A percentile compares a stretch with the other conserved stretches of the same genome.
These are phyloP conservation scores for Aspergillus sojae DNA, from an alignment of 2,329 filamentous ascomycete genomes.

Conservation along the genomic window DNA sequence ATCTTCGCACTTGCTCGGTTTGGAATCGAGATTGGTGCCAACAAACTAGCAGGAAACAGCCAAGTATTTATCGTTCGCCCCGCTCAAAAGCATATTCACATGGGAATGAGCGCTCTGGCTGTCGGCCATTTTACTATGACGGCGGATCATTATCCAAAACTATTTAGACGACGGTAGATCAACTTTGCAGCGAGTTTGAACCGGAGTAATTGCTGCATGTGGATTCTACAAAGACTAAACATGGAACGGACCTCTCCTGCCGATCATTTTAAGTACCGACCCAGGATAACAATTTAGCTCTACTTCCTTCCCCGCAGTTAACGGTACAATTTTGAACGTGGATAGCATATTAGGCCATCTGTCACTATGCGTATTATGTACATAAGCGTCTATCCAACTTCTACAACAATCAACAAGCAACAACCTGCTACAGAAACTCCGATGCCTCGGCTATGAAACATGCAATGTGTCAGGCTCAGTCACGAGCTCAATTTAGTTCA, in stretches of 20 bases:
- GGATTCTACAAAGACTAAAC: neutral
- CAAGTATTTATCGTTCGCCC: neutral
- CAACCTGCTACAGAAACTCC: neutral
- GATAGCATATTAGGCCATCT: neutral
- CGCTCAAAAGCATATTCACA: neutral
- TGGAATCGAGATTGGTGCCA: neutral
- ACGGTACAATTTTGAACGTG: neutral
- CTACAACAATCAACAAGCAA: neutral
- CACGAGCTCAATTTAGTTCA: neutral
- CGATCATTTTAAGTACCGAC: neutral
- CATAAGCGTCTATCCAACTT: neutral
- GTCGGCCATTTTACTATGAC: neutral
- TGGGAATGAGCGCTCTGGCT: neutral
- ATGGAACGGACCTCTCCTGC: neutral
- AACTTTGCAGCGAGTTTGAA: neutral
- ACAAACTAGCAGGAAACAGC: neutral
- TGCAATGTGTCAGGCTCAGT: neutral
- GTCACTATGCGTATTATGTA: neutral
- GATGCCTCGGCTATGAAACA: neutral
- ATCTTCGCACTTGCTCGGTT: neutral
- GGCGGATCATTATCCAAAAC: neutral
- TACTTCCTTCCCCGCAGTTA: neutral
- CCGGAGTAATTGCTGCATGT: neutral
- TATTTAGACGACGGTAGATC: neutral
- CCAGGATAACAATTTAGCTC: neutral